Base-by-base conservation (phyloP, 2,329 filamentous ascomycete genomes). In the Cercospora sojina region DNA sequence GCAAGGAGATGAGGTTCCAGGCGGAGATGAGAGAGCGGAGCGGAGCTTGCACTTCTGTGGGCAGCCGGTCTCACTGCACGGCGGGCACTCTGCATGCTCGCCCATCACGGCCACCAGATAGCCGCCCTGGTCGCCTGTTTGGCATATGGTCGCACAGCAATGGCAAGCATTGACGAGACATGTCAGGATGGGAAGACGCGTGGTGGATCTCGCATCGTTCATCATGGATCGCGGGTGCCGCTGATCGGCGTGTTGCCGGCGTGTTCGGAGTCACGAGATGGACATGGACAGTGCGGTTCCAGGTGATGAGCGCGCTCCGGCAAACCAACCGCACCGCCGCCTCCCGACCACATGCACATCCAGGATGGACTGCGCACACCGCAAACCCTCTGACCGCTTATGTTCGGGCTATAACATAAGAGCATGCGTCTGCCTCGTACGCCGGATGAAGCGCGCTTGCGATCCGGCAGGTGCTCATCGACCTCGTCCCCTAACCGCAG, bases 401-500 rank as follows among this genome's bases (percentile, higher is more conserved):
- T 43, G 32, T 27, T 57, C 61, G 61, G 61, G 25, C 31, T 59
- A 41, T 59, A 41, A 64, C 43, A 64, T 51, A 38, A 56, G 27
- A 55, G 41, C 38, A 55, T 53, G 16, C 27, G n/a, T 23, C 32
- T 25, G 32, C 35, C 25, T 61, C 27, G 47, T 59, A 38, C 51
- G 55, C 59, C 63, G 51, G 27, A 25, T 51, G 18, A 25, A 27
- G 47, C 47, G 41, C 41, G n/a, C 58, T 62, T 29, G 31, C 18
- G n/a, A n/a, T 32, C 16, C 53, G 53, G 53, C 53, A 57, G 53
- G 53, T 31, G 53, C 53, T n/a, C 53, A 2, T 57, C 53, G 41
- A 51, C 25, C 43, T 51, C 59, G 38, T 49, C 60, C 60, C 47
- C 60, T 57, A 63, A 62, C 60, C 43, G 60, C 60, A 62, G 60